phyloP scores from a whole-genome alignment of 495 filamentous ascomycete genomes.

The Xylaria curta region DNA sequence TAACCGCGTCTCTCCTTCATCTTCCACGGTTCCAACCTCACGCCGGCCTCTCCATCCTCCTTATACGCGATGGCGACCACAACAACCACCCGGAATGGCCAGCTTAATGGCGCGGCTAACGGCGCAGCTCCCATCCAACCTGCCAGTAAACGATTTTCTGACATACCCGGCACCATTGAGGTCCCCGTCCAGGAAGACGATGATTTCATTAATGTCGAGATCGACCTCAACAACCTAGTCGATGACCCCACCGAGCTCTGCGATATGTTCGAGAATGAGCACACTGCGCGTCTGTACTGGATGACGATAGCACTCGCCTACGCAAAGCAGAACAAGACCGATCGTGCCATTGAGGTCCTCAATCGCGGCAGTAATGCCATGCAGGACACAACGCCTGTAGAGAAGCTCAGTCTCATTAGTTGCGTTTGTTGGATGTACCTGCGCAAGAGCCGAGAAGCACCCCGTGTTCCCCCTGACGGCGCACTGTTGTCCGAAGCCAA shows the following conservation, averaged over 20 bases:
- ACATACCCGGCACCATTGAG: conserved; percentile 87
- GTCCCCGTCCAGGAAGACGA: conserved; percentile 84
- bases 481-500: conserved; percentile 68
- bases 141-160: conserved; percentile 71
- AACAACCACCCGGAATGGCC: conserved; percentile 42
- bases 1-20: background rate
- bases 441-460: conserved; percentile 88
- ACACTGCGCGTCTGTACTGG: conserved; percentile 87
- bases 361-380: conserved; percentile 80
- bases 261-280: conserved; percentile 89
- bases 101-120: conserved; percentile 39
- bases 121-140: conserved; percentile 28
- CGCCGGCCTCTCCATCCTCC: background rate
- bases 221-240: conserved; percentile 85
- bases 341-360: conserved; percentile 93
- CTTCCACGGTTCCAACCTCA: background rate
- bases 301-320: conserved; percentile 97
- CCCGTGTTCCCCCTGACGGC: conserved; percentile 72
- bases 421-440: conserved; percentile 93
- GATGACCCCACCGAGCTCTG: conserved; percentile 97
- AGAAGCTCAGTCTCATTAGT: conserved; percentile 83
- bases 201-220: conserved; percentile 86
- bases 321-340: conserved; percentile 89
- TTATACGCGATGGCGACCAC: conserved; percentile 29
- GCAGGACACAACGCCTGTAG: conserved; percentile 71